Conservation (phyloP, 805 yeast species). For the Wickerhamomyces pijperi region DNA sequence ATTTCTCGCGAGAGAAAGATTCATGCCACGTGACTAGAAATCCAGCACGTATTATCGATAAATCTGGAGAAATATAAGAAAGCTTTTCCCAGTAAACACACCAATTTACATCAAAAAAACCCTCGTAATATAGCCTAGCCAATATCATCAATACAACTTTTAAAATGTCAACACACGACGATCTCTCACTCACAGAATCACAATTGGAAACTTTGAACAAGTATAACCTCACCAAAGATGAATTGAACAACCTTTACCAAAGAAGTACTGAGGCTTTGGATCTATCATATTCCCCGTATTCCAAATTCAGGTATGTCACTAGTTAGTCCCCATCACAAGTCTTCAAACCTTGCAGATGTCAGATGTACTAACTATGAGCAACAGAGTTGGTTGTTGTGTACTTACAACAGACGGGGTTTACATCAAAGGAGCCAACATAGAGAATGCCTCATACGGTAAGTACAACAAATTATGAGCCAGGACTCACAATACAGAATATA, state of each 20-base stretch:
- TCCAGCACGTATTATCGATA: too few species aligned
- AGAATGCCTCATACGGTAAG: constrained; percentile 80
- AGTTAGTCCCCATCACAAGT: not conserved
- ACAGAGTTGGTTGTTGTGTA: constrained; percentile 75
- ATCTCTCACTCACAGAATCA: not conserved
- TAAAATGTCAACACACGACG: not conserved
- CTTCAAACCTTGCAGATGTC: constrained; percentile 26
- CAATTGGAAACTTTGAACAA: not conserved
- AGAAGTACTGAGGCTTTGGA: constrained; percentile 26
- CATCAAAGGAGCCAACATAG: constrained; percentile 77
- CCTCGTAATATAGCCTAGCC: too few species aligned
- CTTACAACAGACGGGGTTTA: constrained; percentile 37
- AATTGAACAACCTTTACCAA: too few species aligned
- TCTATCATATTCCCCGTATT: constrained; percentile 37
- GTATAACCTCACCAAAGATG: constrained; percentile 8
- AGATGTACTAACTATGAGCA: constrained; percentile 20
- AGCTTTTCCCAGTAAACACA: too few species aligned
- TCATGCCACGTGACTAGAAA: too few species aligned
- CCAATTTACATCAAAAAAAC: too few species aligned
- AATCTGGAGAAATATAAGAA: too few species aligned
- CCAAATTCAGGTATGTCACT: constrained; percentile 21
- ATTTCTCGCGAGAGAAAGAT: too few species aligned
- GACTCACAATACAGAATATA: not conserved
- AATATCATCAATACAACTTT: too few species aligned
- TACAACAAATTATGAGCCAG: constrained; percentile 1